A percentile compares a stretch with the other conserved stretches of the same genome.
Evolutionary conservation across 495 filamentous ascomycete genomes (phyloP).

Genomic region (Trichoderma parareesei): DNA sequence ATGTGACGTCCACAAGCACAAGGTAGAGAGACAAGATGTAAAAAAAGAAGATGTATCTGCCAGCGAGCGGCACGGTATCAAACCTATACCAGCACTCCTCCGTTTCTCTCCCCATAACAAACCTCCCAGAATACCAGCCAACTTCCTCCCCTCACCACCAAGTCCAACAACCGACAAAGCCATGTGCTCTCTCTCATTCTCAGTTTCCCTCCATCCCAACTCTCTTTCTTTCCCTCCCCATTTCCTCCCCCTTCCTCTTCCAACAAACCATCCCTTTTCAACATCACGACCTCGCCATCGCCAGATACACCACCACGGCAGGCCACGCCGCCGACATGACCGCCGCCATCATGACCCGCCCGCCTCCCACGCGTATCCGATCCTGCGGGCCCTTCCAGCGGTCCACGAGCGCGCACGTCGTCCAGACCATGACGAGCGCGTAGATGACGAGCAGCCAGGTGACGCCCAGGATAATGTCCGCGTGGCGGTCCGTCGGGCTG

Average conservation of each 20-base stretch:
- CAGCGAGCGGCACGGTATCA: background rate
- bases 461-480: slow-evolving; percentile 26
- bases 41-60: background rate
- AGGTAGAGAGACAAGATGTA: background rate
- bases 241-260: background rate
- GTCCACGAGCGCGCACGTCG: slow-evolving; percentile 23
- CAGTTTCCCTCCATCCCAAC: background rate
- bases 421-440: slow-evolving; percentile 29
- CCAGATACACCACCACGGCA: slow-evolving; percentile 10
- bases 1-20: background rate
- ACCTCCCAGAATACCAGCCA: background rate
- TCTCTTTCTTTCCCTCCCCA: background rate
- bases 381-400: slow-evolving; percentile 26
- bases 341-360: slow-evolving; percentile 1
- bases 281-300: background rate
- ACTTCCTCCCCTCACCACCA: background rate
- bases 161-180: background rate
- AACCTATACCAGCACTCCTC: background rate
- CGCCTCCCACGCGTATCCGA: slow-evolving; percentile 16
- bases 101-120: background rate
- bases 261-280: background rate
- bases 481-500: slow-evolving; percentile 18
- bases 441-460: slow-evolving; percentile 24
- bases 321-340: slow-evolving; percentile 12
- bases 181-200: background rate